Evolutionary conservation across 805 yeast genomes (phyloP).

Genomic region (Wickerhamomyces strasburgensis): DNA sequence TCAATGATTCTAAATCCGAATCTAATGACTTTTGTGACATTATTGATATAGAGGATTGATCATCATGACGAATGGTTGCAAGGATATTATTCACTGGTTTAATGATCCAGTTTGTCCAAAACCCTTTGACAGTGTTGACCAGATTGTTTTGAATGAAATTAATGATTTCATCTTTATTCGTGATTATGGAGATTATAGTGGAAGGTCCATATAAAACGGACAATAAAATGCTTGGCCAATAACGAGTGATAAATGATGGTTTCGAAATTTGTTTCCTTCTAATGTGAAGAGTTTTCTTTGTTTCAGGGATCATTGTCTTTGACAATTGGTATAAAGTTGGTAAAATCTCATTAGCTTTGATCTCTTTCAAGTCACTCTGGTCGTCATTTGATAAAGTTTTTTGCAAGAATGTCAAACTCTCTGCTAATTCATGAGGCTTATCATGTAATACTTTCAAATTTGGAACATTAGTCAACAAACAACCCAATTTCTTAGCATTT

Average conservation of each 20-base stretch:
- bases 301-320: conserved; percentile 1
- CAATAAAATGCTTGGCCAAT: conserved; percentile 60
- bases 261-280: conserved; percentile 6
- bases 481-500: conserved; percentile 35
- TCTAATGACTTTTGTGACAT: conserved; percentile 73
- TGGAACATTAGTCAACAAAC: conserved; percentile 31
- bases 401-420: background rate
- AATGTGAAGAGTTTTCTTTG: background rate
- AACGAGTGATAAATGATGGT: conserved; percentile 44
- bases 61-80: conserved; percentile 81
- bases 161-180: conserved; percentile 47
- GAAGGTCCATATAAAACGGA: conserved; percentile 50
- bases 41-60: conserved; percentile 64
- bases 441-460: conserved; percentile 11
- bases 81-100: conserved; percentile 69
- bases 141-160: conserved; percentile 56
- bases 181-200: conserved; percentile 36
- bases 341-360: conserved; percentile 1
- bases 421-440: background rate
- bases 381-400: background rate
- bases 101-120: conserved; percentile 78
- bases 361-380: background rate
- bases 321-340: conserved; percentile 1
- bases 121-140: conserved; percentile 59
- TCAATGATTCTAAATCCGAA: conserved; percentile 74